These are phyloP conservation scores for Eucalyptus coolabah DNA, from an alignment of 345 rosid genomes.

Conservation along the genomic window DNA sequence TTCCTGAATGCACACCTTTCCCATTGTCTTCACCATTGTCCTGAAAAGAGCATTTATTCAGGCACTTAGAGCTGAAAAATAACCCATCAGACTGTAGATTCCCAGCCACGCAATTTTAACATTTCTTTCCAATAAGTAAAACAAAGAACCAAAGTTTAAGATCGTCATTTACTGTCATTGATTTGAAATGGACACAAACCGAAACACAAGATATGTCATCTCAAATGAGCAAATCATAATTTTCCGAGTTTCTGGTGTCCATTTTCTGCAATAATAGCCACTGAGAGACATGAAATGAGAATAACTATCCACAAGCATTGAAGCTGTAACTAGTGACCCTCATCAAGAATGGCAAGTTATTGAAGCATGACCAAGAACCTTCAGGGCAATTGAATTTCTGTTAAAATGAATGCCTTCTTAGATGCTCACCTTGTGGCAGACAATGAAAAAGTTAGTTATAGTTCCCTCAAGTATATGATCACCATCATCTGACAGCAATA, in stretches of 20 bases:
- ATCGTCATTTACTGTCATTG: not conserved
- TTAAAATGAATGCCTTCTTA: not conserved
- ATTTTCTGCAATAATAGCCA: not conserved
- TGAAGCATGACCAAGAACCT: not conserved
- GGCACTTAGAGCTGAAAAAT: not conserved
- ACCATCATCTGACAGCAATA: conserved; percentile 80
- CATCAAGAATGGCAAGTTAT: not conserved
- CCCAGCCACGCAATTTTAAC: not conserved
- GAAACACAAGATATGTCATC: not conserved
- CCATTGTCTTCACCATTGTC: not conserved
- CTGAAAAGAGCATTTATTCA: not conserved
- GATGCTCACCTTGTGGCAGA: conserved; percentile 46
- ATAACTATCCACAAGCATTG: not conserved
- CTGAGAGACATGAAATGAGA: not conserved
- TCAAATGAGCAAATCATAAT: not conserved
- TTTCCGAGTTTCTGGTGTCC: not conserved
- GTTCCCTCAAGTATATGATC: conserved; percentile 78
- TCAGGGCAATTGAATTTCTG: not conserved
- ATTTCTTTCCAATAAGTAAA: not conserved
- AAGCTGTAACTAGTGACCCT: not conserved
- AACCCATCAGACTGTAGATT: not conserved
- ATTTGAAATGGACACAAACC: not conserved
- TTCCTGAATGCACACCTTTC: not conserved
- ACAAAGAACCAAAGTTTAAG: not conserved
- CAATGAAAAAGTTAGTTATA: conserved; percentile 58